Evolutionary conservation across 1,284 basidiomycete species (phyloP), one percentile per base, ranked within the genome.

Genomic region (Leccinum solheimii): DNA sequence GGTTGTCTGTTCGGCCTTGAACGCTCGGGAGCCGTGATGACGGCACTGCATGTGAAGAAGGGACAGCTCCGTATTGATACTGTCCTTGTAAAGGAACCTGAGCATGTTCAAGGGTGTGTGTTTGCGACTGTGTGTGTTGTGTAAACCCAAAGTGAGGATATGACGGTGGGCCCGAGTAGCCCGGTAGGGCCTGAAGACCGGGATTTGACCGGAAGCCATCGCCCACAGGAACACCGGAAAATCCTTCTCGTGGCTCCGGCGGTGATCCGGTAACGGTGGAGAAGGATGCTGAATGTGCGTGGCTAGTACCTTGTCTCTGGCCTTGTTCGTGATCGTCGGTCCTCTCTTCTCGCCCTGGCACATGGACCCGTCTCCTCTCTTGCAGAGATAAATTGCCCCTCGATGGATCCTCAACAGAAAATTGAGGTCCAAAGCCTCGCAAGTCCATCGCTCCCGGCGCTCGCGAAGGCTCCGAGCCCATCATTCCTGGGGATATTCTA

Each of bases 261-360:
- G 74, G 57, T 7, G 73, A 72, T 1, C 57, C 68, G 11, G 66
- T 69, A 5, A 73, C 58, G 23, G 74, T 73, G 8, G 72, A 71
- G 14, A 71, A 5, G 5, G 71, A 76, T 19, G 62, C 34, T 6
- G 72, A 72, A 51, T 73, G 62, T 38, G 59, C 45, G 19, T 70
- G 70, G 5, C 56, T 3, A 0, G 34, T 0, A 16, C 50, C 50
- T 6, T 40, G 66, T 10, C 32, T 50, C 10, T 34, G 59, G 11
- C 27, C 19, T 3, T 21, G 45, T 16, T 26, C 58, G 4, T 38
- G 52, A 19, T 43, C 58, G 26, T 32, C 55, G 5, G 2, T 5
- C 21, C 32, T 36, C 34, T 57, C 58, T 6, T 45, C 49, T 13
- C 53, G 62, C 2, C 51, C 51, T 13, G 32, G 45, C 0, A 27